Base-by-base conservation (phyloP, 2,329 filamentous ascomycete genomes). In the Dothiorella sarmentorum region DNA sequence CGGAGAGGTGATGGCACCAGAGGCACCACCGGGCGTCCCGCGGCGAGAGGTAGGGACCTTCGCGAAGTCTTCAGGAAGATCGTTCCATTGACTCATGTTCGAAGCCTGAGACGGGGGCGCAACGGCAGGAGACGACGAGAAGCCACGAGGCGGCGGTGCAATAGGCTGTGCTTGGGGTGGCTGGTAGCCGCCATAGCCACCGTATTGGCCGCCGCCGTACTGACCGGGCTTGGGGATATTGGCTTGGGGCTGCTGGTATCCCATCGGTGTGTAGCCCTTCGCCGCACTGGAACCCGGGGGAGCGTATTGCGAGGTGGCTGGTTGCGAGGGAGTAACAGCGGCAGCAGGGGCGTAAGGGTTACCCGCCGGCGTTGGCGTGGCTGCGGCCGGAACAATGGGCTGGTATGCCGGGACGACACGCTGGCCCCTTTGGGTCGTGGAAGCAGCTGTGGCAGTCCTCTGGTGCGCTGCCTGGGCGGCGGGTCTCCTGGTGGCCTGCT, bases 11-110 rank as follows among this genome's bases (percentile, higher is more conserved):
- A 91, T 85, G 3, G 88, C 79, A 53, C 85, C 83, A 42, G 76
- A 69, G 29, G 69, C 69, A 18, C 85, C 78, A 58, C 81, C 85
- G 2, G 92, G 91, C 1, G 93, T 97, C 44, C 81, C 81, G 69
- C 87, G 85, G 64, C 92, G 85, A 20, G 87, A 82, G 18, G 35
- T 40, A 13, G 88, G 81, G 57, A 82, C 78, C 17, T 64, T 81
- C 44, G 76, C 71, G 64, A 97, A 85, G 24, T 53, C 57, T 58
- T 96, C 83, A 1, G 94, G 94, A 53, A 95, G 88, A 73, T 99
- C 94, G 66, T 99, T 99, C 94, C 94, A 99, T 66, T 89, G 88
- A 26, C 87, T 84, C 63, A 87, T 86, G 63, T 88, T 87, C 68
- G 86, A 87, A 59, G 84, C 79, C 68, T 85, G 85, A 9, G 89